Conservation (phyloP, 352 stramenopile species). For the Phytophthora multivora region DNA sequence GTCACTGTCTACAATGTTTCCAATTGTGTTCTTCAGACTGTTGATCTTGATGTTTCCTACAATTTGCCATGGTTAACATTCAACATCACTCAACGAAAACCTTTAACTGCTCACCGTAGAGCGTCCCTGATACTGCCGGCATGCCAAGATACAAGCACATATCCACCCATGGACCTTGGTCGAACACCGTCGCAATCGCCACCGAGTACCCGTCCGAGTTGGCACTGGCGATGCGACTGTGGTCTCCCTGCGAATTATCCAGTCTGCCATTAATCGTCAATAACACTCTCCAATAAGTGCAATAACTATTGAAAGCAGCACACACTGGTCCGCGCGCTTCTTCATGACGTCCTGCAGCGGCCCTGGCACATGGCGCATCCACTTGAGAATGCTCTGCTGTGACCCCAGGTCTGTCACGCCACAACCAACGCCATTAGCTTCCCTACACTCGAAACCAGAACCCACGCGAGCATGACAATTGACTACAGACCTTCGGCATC, state of each 20-base stretch:
- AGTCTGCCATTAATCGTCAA: slow-evolving; percentile 33
- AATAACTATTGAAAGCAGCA: slow-evolving; percentile 6
- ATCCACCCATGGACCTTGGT: slow-evolving; percentile 80
- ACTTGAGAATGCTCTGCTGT: slow-evolving; percentile 79
- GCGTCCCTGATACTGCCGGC: slow-evolving; percentile 42
- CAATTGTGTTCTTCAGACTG: slow-evolving; percentile 60
- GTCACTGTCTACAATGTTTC: slow-evolving; percentile 66
- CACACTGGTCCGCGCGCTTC: slow-evolving; percentile 55
- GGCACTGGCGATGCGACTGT: slow-evolving; percentile 43
- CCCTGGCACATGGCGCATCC: slow-evolving; percentile 70
- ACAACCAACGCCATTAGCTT: slow-evolving; percentile 1
- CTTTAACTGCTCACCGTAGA: slow-evolving; percentile 56
- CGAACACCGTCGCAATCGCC: slow-evolving; percentile 72
- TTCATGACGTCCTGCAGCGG: slow-evolving; percentile 83
- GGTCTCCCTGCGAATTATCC: slow-evolving; percentile 42
- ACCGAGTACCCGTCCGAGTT: slow-evolving; percentile 50
- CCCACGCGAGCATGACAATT: not conserved
- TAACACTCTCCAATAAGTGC: not conserved
- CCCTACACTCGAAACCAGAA: not conserved
- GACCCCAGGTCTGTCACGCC: slow-evolving; percentile 47
- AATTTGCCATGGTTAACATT: not conserved
- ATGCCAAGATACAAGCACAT: slow-evolving; percentile 75
- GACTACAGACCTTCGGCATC: slow-evolving; percentile 19
- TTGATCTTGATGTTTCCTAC: slow-evolving; percentile 73
- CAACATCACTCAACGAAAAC: not conserved